Conservation (phyloP, 2,329 filamentous ascomycete species). For the Phialophora expanda region DNA sequence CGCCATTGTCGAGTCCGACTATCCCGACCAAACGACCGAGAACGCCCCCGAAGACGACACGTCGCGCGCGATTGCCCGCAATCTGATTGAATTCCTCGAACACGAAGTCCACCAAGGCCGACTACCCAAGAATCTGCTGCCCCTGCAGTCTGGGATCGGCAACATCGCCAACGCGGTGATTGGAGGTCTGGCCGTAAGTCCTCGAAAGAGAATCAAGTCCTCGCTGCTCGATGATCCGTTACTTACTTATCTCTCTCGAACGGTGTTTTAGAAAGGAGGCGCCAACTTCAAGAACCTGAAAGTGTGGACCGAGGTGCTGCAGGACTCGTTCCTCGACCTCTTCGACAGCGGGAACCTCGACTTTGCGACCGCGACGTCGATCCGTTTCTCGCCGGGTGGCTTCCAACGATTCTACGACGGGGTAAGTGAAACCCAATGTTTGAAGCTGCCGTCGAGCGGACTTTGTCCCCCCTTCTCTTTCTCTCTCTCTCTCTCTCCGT, state of each 20-base stretch:
- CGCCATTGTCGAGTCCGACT: conserved; percentile 82
- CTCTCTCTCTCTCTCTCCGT: too few relatives aligned
- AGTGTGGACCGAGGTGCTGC: conserved; percentile 92
- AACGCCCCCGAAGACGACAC: conserved; percentile 77
- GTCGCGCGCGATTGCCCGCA: conserved; percentile 73
- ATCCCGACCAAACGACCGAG: conserved; percentile 75
- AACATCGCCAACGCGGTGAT: conserved; percentile 94
- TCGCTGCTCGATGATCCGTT: background rate
- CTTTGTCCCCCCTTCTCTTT: too few relatives aligned
- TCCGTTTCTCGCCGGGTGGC: conserved; percentile 87
- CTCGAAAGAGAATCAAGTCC: background rate
- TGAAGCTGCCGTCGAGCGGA: background rate
- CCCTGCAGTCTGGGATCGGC: conserved; percentile 85
- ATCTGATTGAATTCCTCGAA: conserved; percentile 84
- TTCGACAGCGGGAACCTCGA: conserved; percentile 87
- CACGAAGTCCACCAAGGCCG: conserved; percentile 81
- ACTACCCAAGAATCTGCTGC: conserved; percentile 75
- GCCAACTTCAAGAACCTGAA: conserved; percentile 86
- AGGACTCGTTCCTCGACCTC: conserved; percentile 90
- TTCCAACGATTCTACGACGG: conserved; percentile 86
- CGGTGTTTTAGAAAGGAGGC: conserved; percentile 54
- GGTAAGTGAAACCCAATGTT: conserved; percentile 15
- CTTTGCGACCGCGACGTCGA: conserved; percentile 87
- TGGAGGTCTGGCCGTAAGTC: conserved; percentile 68
- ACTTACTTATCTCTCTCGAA: background rate